Conservation (phyloP, 2,329 filamentous ascomycete genomes). For the Aspergillus transmontanensis region DNA sequence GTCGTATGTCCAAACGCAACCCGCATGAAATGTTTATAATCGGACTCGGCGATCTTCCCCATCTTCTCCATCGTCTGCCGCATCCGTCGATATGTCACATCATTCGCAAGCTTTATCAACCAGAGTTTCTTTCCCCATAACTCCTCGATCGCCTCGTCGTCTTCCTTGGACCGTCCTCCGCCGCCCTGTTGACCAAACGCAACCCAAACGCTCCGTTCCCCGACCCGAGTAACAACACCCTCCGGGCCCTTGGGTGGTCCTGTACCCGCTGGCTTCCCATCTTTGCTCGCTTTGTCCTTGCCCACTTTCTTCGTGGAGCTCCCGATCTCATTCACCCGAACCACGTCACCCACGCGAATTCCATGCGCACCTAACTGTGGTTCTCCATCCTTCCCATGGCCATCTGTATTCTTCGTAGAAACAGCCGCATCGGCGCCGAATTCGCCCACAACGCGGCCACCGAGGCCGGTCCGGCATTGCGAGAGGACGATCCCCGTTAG, state of each 20-base stretch:
- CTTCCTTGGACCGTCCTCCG: conserved; percentile 38
- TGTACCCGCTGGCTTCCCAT: conserved; percentile 26
- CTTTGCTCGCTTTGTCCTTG: conserved; percentile 38
- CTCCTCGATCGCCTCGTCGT: conserved; percentile 49
- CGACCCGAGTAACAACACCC: conserved; percentile 50
- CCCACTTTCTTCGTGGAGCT: conserved; percentile 26
- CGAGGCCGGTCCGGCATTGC: conserved; percentile 82
- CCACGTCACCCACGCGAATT: conserved; percentile 52
- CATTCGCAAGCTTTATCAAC: conserved; percentile 68
- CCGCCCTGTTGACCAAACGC: conserved; percentile 46
- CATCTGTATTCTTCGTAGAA: conserved; percentile 42
- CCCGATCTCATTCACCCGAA: conserved; percentile 44
- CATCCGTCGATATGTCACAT: conserved; percentile 67
- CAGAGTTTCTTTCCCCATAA: conserved; percentile 61
- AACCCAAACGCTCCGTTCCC: conserved; percentile 47
- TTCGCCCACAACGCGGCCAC: conserved; percentile 87
- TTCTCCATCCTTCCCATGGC: conserved; percentile 38
- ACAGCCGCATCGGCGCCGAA: conserved; percentile 72
- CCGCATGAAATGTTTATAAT: conserved; percentile 60
- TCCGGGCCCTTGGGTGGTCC: conserved; percentile 37
- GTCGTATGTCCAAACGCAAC: conserved; percentile 63
- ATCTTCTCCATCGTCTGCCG: conserved; percentile 65
- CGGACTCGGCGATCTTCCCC: conserved; percentile 56
- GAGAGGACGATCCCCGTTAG: conserved; percentile 62
- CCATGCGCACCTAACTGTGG: conserved; percentile 48